Conservation (phyloP, 106 monocot genomes). For the Agapanthus africanus region DNA sequence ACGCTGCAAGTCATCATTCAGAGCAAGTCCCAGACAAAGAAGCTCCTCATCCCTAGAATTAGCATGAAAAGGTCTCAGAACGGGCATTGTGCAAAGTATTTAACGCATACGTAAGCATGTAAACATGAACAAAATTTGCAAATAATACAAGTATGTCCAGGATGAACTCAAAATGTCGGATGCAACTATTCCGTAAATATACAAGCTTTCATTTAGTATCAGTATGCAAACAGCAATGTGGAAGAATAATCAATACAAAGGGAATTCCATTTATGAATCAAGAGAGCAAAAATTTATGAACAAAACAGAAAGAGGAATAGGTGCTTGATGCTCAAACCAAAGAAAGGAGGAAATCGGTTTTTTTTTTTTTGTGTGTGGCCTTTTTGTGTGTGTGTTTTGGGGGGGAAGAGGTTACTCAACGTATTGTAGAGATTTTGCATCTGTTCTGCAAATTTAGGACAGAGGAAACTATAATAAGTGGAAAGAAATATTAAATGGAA, state of each 20-base stretch:
- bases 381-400: no score
- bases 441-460: background rate
- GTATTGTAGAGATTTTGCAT: background rate
- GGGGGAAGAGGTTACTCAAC: background rate
- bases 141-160: background rate
- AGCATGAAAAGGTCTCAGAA: background rate
- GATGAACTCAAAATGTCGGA: background rate
- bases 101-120: background rate
- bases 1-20: slow-evolving; percentile 95
- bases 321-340: background rate
- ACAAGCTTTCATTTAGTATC: background rate
- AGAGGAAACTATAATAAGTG: background rate
- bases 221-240: background rate
- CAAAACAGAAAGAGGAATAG: background rate
- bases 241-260: background rate
- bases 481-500: background rate
- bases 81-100: slow-evolving; percentile 1
- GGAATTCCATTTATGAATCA: background rate
- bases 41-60: slow-evolving; percentile 73
- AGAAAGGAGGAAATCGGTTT: background rate
- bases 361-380: background rate
- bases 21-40: slow-evolving; percentile 58
- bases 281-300: background rate
- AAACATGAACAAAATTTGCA: background rate
- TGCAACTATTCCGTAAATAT: background rate